Percentiles rank a stretch among this genome's conserved stretches.
Conservation (phyloP, 805 yeast genomes). For the Ogataea siamensis region DNA sequence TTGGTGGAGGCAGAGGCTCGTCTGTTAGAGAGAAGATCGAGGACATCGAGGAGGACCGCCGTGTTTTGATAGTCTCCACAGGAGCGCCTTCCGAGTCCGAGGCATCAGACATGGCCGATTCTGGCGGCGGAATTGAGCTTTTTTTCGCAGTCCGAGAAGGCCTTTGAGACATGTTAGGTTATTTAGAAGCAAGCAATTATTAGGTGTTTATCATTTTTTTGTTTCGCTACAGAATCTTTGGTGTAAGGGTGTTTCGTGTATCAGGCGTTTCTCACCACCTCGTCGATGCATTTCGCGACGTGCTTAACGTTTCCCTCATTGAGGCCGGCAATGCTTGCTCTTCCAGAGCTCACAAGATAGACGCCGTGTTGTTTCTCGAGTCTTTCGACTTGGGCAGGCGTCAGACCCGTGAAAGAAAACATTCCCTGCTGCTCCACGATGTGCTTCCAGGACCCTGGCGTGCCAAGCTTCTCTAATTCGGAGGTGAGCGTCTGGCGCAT, state of each 20-base stretch:
- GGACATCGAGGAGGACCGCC: slow-evolving; percentile 34
- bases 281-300: slow-evolving; percentile 81
- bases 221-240: background rate
- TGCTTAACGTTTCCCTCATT: slow-evolving; percentile 72
- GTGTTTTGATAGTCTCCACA: slow-evolving; percentile 16
- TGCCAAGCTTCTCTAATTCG: slow-evolving; percentile 56
- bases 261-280: slow-evolving; percentile 49
- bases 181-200: background rate
- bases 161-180: slow-evolving; percentile 17
- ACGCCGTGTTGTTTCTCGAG: slow-evolving; percentile 78
- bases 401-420: slow-evolving; percentile 93
- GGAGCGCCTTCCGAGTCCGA: slow-evolving; percentile 23
- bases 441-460: slow-evolving; percentile 94
- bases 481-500: slow-evolving; percentile 74
- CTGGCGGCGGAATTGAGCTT: slow-evolving; percentile 11
- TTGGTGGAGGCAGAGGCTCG: slow-evolving; percentile 74
- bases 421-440: slow-evolving; percentile 89
- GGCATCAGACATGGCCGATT: slow-evolving; percentile 26
- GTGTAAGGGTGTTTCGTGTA: slow-evolving; percentile 3
- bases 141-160: slow-evolving; percentile 5
- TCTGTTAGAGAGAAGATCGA: slow-evolving; percentile 49
- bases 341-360: slow-evolving; percentile 77
- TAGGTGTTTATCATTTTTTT: background rate
- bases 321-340: slow-evolving; percentile 93
- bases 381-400: slow-evolving; percentile 69